These are phyloP conservation scores for Amanita brunnescens DNA, from an alignment of 768 basidiomycete genomes.

Conservation along the genomic window DNA sequence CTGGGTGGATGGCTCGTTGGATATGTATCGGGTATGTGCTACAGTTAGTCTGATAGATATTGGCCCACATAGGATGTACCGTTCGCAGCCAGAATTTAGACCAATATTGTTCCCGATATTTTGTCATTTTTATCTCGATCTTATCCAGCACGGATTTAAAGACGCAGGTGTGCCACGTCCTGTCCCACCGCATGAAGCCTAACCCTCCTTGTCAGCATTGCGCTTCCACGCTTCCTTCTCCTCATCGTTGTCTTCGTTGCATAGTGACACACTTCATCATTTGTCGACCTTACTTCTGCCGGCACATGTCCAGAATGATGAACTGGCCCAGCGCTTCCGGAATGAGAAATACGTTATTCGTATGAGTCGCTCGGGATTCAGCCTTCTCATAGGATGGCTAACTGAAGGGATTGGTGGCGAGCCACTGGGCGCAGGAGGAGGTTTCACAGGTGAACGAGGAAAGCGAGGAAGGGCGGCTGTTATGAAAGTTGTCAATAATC, in stretches of 20 bases:
- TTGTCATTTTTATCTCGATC: conserved; percentile 93
- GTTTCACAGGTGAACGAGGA: conserved; percentile 75
- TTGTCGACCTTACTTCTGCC: conserved; percentile 76
- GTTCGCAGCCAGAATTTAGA: conserved; percentile 76
- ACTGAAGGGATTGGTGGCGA: conserved; percentile 89
- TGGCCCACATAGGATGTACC: conserved; percentile 6
- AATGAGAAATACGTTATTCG: conserved; percentile 85
- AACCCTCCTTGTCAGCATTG: conserved; percentile 39
- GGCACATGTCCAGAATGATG: conserved; percentile 76
- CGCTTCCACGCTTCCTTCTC: conserved; percentile 71
- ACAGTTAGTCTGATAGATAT: neutral
- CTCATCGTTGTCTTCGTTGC: conserved; percentile 52
- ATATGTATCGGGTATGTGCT: conserved; percentile 75
- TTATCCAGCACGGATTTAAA: conserved; percentile 84
- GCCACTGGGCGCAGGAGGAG: conserved; percentile 68
- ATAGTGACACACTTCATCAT: conserved; percentile 64
- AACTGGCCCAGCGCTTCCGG: conserved; percentile 75
- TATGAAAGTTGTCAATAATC: conserved; percentile 91
- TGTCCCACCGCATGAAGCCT: conserved; percentile 3
- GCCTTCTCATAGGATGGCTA: conserved; percentile 90
- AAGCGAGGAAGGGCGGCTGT: conserved; percentile 83
- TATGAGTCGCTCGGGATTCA: conserved; percentile 88
- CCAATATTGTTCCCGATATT: conserved; percentile 95
- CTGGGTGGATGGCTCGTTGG: conserved; percentile 86
- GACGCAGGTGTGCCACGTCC: conserved; percentile 62